Percentiles rank a stretch among this genome's conserved stretches.
Conservation (phyloP, 164 flowering plant genomes). For the Macadamia integrifolia region DNA sequence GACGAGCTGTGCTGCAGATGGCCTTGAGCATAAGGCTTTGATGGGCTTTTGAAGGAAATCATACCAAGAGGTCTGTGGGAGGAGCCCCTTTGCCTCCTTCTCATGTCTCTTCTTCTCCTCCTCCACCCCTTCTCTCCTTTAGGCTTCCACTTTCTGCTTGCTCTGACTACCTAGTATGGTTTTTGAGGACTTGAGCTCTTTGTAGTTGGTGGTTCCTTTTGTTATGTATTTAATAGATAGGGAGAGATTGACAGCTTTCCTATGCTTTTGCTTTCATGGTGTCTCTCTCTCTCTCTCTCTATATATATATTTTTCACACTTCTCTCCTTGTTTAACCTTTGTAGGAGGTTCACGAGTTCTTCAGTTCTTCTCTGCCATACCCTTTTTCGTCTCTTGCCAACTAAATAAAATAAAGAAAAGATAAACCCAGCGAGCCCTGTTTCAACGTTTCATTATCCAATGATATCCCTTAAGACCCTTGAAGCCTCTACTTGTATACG, state of each 20-base stretch:
- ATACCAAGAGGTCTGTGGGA: slow-evolving; percentile 66
- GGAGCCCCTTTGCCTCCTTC: slow-evolving; percentile 44
- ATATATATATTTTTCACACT: neutral
- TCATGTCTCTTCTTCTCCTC: slow-evolving; percentile 28
- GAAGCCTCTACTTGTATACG: neutral
- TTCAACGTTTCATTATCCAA: slow-evolving; percentile 46
- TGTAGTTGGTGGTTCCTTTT: no score
- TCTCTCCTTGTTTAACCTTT: neutral
- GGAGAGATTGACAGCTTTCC: neutral
- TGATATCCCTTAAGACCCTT: slow-evolving; percentile 25
- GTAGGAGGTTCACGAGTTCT: slow-evolving; percentile 19
- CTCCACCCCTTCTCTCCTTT: neutral
- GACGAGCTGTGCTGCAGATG: slow-evolving; percentile 71
- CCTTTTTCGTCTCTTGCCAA: slow-evolving; percentile 14
- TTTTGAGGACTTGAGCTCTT: neutral
- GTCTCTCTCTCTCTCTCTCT: neutral
- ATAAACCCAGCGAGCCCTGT: slow-evolving; percentile 46
- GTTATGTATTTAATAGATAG: slow-evolving; percentile 23
- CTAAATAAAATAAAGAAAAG: slow-evolving; percentile 18
- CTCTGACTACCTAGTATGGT: neutral
- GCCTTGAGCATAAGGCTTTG: slow-evolving; percentile 72
- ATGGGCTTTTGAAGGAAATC: slow-evolving; percentile 79
- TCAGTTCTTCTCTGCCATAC: slow-evolving; percentile 13
- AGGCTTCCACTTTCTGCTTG: neutral
- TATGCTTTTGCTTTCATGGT: neutral